A percentile compares a stretch with the other conserved stretches of the same genome.
Evolutionary conservation across 768 basidiomycete genomes (phyloP).

Genomic region (Mycena vitilis): DNA sequence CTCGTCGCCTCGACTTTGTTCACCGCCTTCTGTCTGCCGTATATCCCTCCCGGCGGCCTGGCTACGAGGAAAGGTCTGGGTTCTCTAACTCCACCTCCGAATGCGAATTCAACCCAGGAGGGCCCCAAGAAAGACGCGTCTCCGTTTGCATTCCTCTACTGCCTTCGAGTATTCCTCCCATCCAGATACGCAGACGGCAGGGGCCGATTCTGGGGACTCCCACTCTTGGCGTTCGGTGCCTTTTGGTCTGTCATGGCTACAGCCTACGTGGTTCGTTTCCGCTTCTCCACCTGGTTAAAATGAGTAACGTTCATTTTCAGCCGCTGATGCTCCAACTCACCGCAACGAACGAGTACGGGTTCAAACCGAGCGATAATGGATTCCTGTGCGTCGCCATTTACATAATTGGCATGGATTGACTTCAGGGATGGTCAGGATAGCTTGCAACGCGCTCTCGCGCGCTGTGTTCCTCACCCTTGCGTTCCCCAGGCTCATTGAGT

Average conservation of each 20-base stretch:
- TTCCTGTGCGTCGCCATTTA: constrained; percentile 33
- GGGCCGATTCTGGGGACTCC: constrained; percentile 22
- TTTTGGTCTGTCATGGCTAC: constrained; percentile 28
- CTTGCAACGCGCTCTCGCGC: constrained; percentile 32
- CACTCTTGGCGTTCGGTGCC: constrained; percentile 24
- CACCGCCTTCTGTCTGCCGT: constrained; percentile 27
- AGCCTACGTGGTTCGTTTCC: constrained; percentile 22
- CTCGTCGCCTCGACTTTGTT: constrained; percentile 29
- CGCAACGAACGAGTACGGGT: constrained; percentile 34
- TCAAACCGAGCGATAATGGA: constrained; percentile 29
- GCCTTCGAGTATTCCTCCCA: constrained; percentile 27
- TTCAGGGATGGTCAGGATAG: too few relatives aligned
- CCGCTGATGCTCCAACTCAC: constrained; percentile 35
- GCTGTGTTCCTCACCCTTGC: constrained; percentile 33
- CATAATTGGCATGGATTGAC: too few relatives aligned
- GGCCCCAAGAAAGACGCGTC: constrained; percentile 3
- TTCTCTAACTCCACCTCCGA: too few relatives aligned
- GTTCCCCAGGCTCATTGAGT: constrained; percentile 26
- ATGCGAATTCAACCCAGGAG: background rate
- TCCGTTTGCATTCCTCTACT: constrained; percentile 15
- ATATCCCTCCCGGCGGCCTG: constrained; percentile 21
- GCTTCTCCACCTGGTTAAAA: too few relatives aligned
- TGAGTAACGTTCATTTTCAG: background rate
- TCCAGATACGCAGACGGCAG: constrained; percentile 14
- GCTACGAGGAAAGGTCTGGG: background rate